Evolutionary conservation across 2,329 filamentous ascomycete genomes (phyloP), one percentile per base, ranked within the genome.

Genomic region (Fusarium sp.): DNA sequence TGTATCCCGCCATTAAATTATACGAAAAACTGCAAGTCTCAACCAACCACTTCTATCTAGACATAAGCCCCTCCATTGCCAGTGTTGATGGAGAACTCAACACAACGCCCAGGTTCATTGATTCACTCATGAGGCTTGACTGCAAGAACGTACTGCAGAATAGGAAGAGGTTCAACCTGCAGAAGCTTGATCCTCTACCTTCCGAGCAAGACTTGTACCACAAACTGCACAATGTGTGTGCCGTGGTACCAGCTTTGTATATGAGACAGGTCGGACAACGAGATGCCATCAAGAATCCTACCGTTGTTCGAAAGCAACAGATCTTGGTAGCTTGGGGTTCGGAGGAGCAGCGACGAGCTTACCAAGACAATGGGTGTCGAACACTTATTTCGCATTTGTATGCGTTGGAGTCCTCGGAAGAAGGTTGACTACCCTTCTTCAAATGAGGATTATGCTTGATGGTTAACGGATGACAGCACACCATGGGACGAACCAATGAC

Each of bases 1-100:
- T 84, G 55, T 69, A 61, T 38, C 82, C 81, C 3, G 82, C 83
- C 3, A 78, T 83, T 72, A 62, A 56, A 15, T 75, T 84, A 4
- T 80, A 83, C 36, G 81, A 84, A 68, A 82, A 82, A 70, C 71
- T 84, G 31, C 75, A 80, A 27, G 78, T 81, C 13, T 82, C 82
- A 31, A 82, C 80, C 1, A 77, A 82, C 55, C 77, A 81, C 45
- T 84, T 82, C 65, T 80, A 81, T 46, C 77, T 82, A 17, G 79
- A 80, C 49, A 75, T 80, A 44, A 78, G 81, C 61, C 69, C 77
- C 1, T 80, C 78, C 63, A 75, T 80, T 25, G 44, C 75, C 11
- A 78, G 77, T 68, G 71, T 71, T 7, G 35, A 63, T 0, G 70
- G 71, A 11, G 71, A 76, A 13, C 66, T 80, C 47, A 71, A 70